phyloP scores from a whole-genome alignment of 352 stramenopile species.

The Phytophthora capsici region DNA sequence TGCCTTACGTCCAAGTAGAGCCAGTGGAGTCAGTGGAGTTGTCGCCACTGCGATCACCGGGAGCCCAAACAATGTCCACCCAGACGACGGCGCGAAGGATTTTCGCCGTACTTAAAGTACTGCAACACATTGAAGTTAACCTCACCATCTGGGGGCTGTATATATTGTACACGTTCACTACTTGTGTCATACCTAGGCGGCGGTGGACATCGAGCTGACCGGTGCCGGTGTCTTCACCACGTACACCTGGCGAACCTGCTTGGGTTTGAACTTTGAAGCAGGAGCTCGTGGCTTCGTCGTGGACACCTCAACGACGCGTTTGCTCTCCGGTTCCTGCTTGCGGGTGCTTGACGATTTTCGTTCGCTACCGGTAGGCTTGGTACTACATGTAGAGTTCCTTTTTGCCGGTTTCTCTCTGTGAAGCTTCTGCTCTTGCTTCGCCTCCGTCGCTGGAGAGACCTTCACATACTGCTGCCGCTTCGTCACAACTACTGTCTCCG shows the following conservation, averaged over 20 bases:
- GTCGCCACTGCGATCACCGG: conserved; percentile 14
- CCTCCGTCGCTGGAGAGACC: background rate
- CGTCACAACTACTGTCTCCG: conserved; percentile 17
- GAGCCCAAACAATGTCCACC: conserved; percentile 1
- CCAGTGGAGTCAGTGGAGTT: conserved; percentile 7
- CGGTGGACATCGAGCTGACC: conserved; percentile 19
- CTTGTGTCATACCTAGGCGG: conserved; percentile 13
- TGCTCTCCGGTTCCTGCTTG: conserved; percentile 9
- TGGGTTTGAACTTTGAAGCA: conserved; percentile 13
- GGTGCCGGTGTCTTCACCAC: conserved; percentile 42
- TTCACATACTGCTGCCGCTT: conserved; percentile 14
- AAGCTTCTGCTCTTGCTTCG: conserved; percentile 11
- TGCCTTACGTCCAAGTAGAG: conserved; percentile 7
- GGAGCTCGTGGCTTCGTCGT: background rate
- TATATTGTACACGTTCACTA: conserved; percentile 23
- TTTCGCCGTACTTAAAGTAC: conserved; percentile 6
- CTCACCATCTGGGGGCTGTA: conserved; percentile 18
- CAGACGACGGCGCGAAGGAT: conserved; percentile 21
- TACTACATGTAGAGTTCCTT: conserved; percentile 1
- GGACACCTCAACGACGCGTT: background rate
- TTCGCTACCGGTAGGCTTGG: conserved; percentile 8
- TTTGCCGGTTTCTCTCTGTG: conserved; percentile 2
- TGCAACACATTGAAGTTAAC: conserved; percentile 23
- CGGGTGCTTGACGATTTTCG: background rate
- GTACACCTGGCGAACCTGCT: conserved; percentile 41